Base-by-base conservation (phyloP, 148 eudicot species). In the Rhododendron molle region DNA sequence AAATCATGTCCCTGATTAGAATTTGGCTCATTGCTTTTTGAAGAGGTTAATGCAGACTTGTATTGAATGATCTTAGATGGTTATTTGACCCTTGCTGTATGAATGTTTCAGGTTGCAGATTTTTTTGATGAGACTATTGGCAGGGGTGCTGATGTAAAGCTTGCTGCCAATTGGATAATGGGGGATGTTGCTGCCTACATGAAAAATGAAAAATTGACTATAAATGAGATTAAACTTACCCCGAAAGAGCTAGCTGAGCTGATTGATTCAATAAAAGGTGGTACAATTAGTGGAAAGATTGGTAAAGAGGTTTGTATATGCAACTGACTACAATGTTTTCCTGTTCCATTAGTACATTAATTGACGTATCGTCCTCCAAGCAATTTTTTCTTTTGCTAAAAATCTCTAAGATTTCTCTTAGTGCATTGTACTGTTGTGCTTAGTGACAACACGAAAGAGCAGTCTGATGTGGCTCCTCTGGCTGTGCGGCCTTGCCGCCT, bases 111-210 rank as follows among this genome's bases (percentile, higher is more conserved):
- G 98, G 91, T 95, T 88, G 98, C 99, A 84, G 92, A 91, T 10
- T 97, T 91, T 90, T 97, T 95, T 88, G 99, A 97, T 89, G 90
- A 94, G 83, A 95, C 98, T 52, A 84, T 95, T 84, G 88, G 87
- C 77, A 91, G 89, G 85, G 96, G 94, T 84, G 95, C 96, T 79
- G 98, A 97, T 76, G 86, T 92, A 82, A 97, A 97, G 91, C 93
- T 97, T 83, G 98, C 98, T 83, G 91, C 98, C 71, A 97, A 97
- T 85, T 97, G 99, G 99, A 93, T 97, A 76, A 97, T 97, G 99
- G 95, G 99, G 78, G 99, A 97, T 87, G 90, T 97, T 89, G 97
- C 99, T 86, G 96, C 96, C 26, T 94, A 97, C 85, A 81, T 95
- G 95, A 97, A 97, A 89, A 92, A 95, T 78, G 94, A 97, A 79